Evolutionary conservation across 2,329 filamentous ascomycete genomes (phyloP).

Genomic region (Pestalotiopsis sp.): DNA sequence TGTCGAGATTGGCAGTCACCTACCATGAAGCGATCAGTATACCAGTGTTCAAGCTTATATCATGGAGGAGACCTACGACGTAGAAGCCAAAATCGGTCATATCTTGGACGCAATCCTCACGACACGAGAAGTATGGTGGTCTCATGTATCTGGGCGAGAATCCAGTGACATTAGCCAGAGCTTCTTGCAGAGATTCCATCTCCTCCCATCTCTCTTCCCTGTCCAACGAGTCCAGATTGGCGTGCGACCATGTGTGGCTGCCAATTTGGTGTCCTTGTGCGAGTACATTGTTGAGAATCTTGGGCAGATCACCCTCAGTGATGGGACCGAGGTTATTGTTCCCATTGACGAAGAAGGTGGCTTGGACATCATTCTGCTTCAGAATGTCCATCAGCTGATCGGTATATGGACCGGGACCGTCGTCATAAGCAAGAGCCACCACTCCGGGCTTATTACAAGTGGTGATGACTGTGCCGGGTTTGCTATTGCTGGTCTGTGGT

Average conservation of each 20-base stretch:
- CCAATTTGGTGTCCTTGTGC: slow-evolving; percentile 50
- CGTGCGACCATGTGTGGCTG: slow-evolving; percentile 50
- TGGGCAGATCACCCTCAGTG: neutral
- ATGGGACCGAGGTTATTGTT: slow-evolving; percentile 31
- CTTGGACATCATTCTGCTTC: slow-evolving; percentile 14
- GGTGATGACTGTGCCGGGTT: slow-evolving; percentile 8
- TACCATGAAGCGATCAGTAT: neutral
- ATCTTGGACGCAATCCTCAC: slow-evolving; percentile 5
- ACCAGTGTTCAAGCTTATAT: neutral
- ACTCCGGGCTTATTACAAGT: slow-evolving; percentile 19
- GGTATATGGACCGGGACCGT: slow-evolving; percentile 28
- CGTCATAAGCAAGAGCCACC: slow-evolving; percentile 29
- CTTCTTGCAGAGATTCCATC: slow-evolving; percentile 48
- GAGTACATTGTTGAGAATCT: slow-evolving; percentile 21
- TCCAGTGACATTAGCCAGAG: slow-evolving; percentile 44
- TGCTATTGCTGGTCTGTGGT: neutral
- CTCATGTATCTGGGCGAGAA: slow-evolving; percentile 45
- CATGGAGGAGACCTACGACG: slow-evolving; percentile 1
- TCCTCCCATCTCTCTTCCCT: slow-evolving; percentile 37
- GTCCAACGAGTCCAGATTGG: slow-evolving; percentile 39
- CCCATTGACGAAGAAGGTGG: slow-evolving; percentile 36
- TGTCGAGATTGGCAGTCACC: slow-evolving; percentile 16
- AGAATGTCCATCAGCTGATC: slow-evolving; percentile 22
- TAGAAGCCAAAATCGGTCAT: slow-evolving; percentile 12
- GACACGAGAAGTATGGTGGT: slow-evolving; percentile 16